Conservation (phyloP, 164 flowering plant genomes). For the Malania oleifera region DNA sequence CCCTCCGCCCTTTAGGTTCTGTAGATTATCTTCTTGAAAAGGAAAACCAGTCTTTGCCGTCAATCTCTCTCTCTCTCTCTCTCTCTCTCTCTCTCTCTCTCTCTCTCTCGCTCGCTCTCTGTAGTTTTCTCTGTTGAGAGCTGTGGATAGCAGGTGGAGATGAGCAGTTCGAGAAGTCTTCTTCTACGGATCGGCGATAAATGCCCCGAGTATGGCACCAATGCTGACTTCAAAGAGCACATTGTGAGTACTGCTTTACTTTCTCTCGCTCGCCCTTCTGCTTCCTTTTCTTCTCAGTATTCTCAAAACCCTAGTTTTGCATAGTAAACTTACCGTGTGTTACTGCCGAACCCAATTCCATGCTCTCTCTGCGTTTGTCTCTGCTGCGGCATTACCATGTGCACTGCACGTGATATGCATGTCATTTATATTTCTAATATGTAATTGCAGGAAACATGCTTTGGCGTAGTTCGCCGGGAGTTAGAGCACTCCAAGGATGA, state of each 20-base stretch:
- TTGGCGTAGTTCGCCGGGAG: constrained; percentile 65
- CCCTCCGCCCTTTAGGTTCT: too few species aligned
- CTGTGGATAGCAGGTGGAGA: too few species aligned
- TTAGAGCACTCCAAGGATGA: constrained; percentile 59
- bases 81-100: too few species aligned
- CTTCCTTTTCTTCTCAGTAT: neutral
- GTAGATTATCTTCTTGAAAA: too few species aligned
- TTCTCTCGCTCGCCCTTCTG: neutral
- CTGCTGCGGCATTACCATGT: neutral
- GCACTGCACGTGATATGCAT: neutral
- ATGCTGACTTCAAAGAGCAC: constrained; percentile 80
- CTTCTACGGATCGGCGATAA: constrained; percentile 90
- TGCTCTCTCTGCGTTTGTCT: neutral
- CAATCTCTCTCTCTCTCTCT: too few species aligned
- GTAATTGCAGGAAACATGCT: constrained; percentile 72
- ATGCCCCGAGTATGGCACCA: constrained; percentile 70
- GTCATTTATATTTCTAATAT: neutral
- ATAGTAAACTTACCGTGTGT: neutral
- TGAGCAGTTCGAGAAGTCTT: constrained; percentile 77
- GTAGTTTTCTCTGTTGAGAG: too few species aligned
- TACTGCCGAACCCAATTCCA: neutral
- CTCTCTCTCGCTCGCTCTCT: too few species aligned
- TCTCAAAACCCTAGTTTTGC: constrained; percentile 3
- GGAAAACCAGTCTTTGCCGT: too few species aligned
- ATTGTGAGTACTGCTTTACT: constrained; percentile 39